Base-by-base conservation (phyloP, 345 rosid species). In the Lepidium africanum region DNA sequence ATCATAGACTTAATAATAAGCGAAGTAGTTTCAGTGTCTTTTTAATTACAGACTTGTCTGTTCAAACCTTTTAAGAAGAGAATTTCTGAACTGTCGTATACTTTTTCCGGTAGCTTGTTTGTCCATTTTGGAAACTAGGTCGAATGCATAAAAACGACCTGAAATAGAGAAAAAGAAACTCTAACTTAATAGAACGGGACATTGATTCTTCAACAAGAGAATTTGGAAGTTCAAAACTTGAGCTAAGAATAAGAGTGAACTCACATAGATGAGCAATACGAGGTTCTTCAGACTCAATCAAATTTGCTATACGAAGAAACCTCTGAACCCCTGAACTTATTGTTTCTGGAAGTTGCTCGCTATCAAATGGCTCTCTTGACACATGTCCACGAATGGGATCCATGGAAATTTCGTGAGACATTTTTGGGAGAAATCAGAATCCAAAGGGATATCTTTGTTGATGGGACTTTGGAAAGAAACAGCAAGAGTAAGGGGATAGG, bases 81-180 rank as follows among this genome's bases (percentile, higher is more conserved):
- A 81, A 27, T 86, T 83, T 79, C 84, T 92, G 77, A 92, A 92
- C 50, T 88, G 93, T 35, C 93, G 82, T 49, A 90, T 90, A 65
- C 93, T 89, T 65, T 96, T 78, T 21, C 89, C 93, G 6, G 67
- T 78, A 2, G 92, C 86, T 63, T 81, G 79, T 46, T 68, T 50
- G 66, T 92, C 98, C 85, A 81, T 51, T 65, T 62, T 78, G 65
- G 85, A 91, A 38, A 94, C 96, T 65, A 80, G 60, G 67, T 63
- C 91, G 63, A 92, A 85, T 53, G 91, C 93, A 73, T 81, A 85
- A 72, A 92, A 85, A 10, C 98, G 96, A 50, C 97, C 97, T 90
- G 74, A 75, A 17, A 59, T 27, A 41, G 5, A 51, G 57, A 66
- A 63, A 35, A 59, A 27, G 12, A 6, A 13, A 27, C 2, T 27